Conservation (phyloP, 768 basidiomycete species). For the Russula abietina region DNA sequence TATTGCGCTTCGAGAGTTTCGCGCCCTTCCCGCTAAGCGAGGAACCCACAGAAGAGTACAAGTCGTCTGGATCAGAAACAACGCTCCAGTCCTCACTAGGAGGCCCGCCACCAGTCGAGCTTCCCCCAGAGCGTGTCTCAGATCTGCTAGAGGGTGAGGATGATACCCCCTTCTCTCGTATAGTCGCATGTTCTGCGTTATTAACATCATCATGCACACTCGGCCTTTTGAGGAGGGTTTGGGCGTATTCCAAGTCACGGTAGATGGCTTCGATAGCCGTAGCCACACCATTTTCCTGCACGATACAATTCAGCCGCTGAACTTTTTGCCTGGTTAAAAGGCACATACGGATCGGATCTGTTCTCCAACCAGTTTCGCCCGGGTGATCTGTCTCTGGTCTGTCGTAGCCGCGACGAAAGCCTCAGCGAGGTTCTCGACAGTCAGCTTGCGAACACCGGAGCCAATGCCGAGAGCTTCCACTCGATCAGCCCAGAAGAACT, state of each 20-base stretch:
- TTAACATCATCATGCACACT: slow-evolving; percentile 26
- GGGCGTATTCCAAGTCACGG: slow-evolving; percentile 91
- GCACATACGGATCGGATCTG: slow-evolving; percentile 69
- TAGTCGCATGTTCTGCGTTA: slow-evolving; percentile 35
- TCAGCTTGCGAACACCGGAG: slow-evolving; percentile 80
- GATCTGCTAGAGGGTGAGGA: slow-evolving; percentile 24
- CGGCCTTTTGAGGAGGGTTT: slow-evolving; percentile 69
- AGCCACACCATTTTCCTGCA: slow-evolving; percentile 88
- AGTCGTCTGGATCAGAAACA: slow-evolving; percentile 70
- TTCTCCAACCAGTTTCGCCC: slow-evolving; percentile 80
- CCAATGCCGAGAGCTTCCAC: slow-evolving; percentile 96
- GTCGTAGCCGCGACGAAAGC: slow-evolving; percentile 80
- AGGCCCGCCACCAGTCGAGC: slow-evolving; percentile 43
- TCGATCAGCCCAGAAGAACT: slow-evolving; percentile 96
- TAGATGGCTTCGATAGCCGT: slow-evolving; percentile 95
- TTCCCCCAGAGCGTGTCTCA: slow-evolving; percentile 25
- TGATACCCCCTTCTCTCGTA: slow-evolving; percentile 27
- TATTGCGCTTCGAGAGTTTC: slow-evolving; percentile 42
- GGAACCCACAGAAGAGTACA: slow-evolving; percentile 50
- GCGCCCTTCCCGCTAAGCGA: slow-evolving; percentile 11
- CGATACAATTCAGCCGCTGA: not conserved
- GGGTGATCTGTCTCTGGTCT: slow-evolving; percentile 81
- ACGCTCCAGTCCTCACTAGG: slow-evolving; percentile 86
- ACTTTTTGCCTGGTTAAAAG: not conserved
- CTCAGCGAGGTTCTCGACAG: slow-evolving; percentile 67